A percentile compares a stretch with the other conserved stretches of the same genome.
These are phyloP conservation scores for Suillus sp. DNA, from an alignment of 768 basidiomycete species.

Conservation along the genomic window DNA sequence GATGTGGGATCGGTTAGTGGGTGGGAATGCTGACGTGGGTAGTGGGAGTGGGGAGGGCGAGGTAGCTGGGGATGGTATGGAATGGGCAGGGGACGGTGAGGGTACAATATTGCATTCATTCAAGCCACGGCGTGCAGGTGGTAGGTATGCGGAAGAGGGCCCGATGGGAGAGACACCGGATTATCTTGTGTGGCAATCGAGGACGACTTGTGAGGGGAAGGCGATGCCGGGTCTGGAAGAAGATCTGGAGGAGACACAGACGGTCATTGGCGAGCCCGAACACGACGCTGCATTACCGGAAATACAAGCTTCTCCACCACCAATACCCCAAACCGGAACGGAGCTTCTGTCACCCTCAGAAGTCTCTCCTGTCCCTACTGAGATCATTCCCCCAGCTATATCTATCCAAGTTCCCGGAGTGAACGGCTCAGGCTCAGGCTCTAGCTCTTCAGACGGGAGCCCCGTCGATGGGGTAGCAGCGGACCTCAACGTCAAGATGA, in stretches of 20 bases:
- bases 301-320: neutral
- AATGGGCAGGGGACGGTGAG: slow-evolving; percentile 54
- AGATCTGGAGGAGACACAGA: slow-evolving; percentile 8
- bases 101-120: slow-evolving; percentile 34
- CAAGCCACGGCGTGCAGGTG: slow-evolving; percentile 17
- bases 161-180: slow-evolving; percentile 45
- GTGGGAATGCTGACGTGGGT: slow-evolving; percentile 19
- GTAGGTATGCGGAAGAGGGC: slow-evolving; percentile 35
- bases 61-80: slow-evolving; percentile 42
- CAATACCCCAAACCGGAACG: slow-evolving; percentile 5
- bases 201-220: neutral
- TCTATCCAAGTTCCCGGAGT: neutral
- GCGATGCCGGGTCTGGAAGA: slow-evolving; percentile 6
- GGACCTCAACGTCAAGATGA: neutral
- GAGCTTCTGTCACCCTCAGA: slow-evolving; percentile 11
- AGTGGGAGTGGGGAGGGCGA: neutral
- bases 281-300: slow-evolving; percentile 13
- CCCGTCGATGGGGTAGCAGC: slow-evolving; percentile 35
- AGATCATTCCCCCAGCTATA: neutral
- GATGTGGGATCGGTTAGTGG: slow-evolving; percentile 54
- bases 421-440: slow-evolving; percentile 37
- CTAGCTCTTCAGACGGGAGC: slow-evolving; percentile 53
- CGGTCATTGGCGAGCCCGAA: slow-evolving; percentile 12
- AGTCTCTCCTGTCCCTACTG: neutral
- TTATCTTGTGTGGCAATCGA: slow-evolving; percentile 19